Base-by-base conservation (phyloP, 257 asterid species). In the Asclepias syriaca region DNA sequence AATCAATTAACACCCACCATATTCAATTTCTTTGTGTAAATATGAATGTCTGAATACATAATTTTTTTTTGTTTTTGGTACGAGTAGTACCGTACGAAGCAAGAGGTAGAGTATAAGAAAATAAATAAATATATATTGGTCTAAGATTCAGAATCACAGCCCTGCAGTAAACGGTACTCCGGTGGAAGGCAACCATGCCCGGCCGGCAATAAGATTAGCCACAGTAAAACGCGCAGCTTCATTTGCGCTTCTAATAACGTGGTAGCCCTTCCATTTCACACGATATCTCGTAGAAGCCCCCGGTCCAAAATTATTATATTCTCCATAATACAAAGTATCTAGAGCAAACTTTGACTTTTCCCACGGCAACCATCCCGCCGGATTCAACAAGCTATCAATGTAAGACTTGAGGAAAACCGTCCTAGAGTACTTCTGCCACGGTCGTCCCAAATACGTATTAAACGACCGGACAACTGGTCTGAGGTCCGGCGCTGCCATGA, bases 331-430 rank as follows among this genome's bases (percentile, higher is more conserved):
- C 85, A 93, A 82, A 0, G 92, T 93, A 43, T 77, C 66, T 77
- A 83, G 75, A 0, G 96, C 98, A 7, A 89, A 87, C 29, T 83
- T 82, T 0, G 97, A 68, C 34, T 81, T 76, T 8, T 69, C 82
- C 96, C 98, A 93, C 15, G 81, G 76, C 10, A 89, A 78, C 98
- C 98, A 93, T 0, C 98, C 98, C n/a, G 78, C 82, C 7, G 84
- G 92, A 18, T 72, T 83, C 24, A 93, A 81, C 60, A 87, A 53
- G 18, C 39, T 66, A 15, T 80, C 98, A 0, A 93, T 64, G 43
- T 76, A 93, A 13, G 66, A 81, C 81, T 86, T 85, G 74, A 93
- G 84, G 16, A 84, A 55, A 21, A 90, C 94, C 6, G 98, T 92
- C 68, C 94, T 80, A 0, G 98, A 92, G 22, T 83, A 90, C 56